phyloP scores from a whole-genome alignment of 169 alveolate species.

The Cryptosporidium sp. region DNA sequence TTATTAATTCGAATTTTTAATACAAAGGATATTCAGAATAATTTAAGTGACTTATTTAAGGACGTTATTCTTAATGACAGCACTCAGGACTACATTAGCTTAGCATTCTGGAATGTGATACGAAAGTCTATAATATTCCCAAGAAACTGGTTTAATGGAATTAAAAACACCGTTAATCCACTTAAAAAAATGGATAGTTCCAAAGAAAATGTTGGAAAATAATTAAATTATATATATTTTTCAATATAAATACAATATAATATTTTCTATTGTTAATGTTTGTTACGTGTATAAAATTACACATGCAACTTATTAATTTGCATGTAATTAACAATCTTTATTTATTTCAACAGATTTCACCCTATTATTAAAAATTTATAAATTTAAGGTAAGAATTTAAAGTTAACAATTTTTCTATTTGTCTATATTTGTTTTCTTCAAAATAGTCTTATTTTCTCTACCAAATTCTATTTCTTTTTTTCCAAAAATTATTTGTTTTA shows the following conservation, averaged over 20 bases:
- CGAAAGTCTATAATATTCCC: constrained; percentile 35
- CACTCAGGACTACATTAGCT: constrained; percentile 48
- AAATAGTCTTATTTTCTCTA: background rate
- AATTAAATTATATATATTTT: too few relatives aligned
- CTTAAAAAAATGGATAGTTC: background rate
- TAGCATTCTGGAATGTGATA: constrained; percentile 66
- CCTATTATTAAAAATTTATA: background rate
- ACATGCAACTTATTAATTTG: background rate
- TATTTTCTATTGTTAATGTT: background rate
- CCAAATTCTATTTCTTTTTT: background rate
- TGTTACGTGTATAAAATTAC: constrained; percentile 2
- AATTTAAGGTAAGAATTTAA: too few relatives aligned
- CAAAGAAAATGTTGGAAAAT: background rate
- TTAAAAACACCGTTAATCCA: background rate
- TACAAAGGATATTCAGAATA: constrained; percentile 46
- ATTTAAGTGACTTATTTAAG: constrained; percentile 7
- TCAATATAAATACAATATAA: background rate
- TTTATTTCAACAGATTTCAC: too few relatives aligned
- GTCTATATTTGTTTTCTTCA: too few relatives aligned
- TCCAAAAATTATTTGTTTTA: background rate
- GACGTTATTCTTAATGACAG: constrained; percentile 13
- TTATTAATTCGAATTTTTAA: constrained; percentile 15
- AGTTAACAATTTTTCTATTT: background rate
- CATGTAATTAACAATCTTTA: background rate
- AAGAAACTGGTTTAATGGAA: constrained; percentile 60